phyloP scores from a whole-genome alignment of 2,329 filamentous ascomycete species.

The Calonectria henricotiae region DNA sequence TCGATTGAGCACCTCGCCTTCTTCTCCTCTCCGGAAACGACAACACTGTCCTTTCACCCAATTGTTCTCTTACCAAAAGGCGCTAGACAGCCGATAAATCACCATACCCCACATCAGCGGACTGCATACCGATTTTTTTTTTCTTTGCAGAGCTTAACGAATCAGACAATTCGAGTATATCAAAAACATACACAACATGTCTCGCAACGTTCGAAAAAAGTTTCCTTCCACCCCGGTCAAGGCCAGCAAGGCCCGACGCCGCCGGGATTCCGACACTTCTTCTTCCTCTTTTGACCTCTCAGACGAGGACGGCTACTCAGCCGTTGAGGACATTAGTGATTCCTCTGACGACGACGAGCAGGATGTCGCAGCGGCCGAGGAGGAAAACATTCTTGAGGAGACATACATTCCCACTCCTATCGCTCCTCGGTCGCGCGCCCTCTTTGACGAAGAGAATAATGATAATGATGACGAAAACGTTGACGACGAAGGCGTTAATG shows the following conservation, averaged over 20 bases:
- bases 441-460: conserved; percentile 56
- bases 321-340: conserved; percentile 85
- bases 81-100: conserved; percentile 1
- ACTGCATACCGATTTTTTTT: conserved; percentile 7
- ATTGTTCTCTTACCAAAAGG: conserved; percentile 2
- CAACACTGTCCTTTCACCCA: conserved; percentile 17
- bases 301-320: conserved; percentile 82
- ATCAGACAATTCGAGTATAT: conserved; percentile 15
- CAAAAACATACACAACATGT: conserved; percentile 59
- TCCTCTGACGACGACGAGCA: conserved; percentile 85
- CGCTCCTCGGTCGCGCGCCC: conserved; percentile 68
- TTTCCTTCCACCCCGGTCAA: conserved; percentile 63
- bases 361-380: conserved; percentile 84
- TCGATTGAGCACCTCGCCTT: conserved; percentile 1
- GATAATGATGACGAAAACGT: conserved; percentile 62
- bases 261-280: conserved; percentile 68
- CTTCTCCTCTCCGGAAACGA: conserved; percentile 17
- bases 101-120: conserved; percentile 9
- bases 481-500: conserved; percentile 59
- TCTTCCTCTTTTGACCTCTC: conserved; percentile 74
- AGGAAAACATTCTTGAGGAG: conserved; percentile 78
- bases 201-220: conserved; percentile 70
- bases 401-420: conserved; percentile 59
- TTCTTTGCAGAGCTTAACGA: conserved; percentile 13
- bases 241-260: conserved; percentile 59